A percentile compares a stretch with the other conserved stretches of the same genome.
Evolutionary conservation across 2,329 filamentous ascomycete species (phyloP).

Genomic region (Diaporthe eres): DNA sequence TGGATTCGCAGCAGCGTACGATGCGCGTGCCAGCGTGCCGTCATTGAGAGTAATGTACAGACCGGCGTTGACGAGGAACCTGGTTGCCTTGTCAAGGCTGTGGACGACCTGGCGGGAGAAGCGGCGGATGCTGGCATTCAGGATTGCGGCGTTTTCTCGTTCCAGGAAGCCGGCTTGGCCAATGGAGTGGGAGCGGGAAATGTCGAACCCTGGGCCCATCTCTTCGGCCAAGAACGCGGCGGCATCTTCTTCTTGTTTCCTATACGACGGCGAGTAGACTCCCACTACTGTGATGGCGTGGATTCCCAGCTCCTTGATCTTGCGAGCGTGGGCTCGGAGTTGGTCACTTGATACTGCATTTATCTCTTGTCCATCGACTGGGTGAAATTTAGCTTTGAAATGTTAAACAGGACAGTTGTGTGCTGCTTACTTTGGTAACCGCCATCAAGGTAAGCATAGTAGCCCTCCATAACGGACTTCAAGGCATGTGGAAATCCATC

Average conservation of each 20-base stretch:
- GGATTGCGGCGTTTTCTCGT: conserved; percentile 19
- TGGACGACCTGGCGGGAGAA: conserved; percentile 4
- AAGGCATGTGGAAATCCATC: conserved; percentile 7
- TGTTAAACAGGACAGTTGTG: not conserved
- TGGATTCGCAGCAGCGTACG: conserved; percentile 10
- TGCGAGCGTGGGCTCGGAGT: not conserved
- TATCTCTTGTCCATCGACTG: conserved; percentile 19
- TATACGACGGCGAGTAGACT: conserved; percentile 5
- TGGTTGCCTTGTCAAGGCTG: conserved; percentile 2
- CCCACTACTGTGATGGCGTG: not conserved
- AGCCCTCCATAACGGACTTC: conserved; percentile 1
- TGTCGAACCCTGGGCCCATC: not conserved
- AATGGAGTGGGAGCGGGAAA: conserved; percentile 10
- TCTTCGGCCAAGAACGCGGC: not conserved
- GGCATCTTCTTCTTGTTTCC: conserved; percentile 20
- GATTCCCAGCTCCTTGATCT: not conserved
- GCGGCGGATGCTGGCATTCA: conserved; percentile 19
- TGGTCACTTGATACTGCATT: not conserved
- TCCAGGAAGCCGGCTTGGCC: conserved; percentile 14
- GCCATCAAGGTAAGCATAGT: conserved; percentile 2
- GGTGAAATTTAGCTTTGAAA: not conserved
- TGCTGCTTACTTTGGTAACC: not conserved
- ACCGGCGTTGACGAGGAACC: conserved; percentile 5
- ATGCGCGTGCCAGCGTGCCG: conserved; percentile 15
- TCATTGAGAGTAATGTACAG: conserved; percentile 11